Conservation (phyloP, 2,329 filamentous ascomycete species). For the Cytospora chrysosperma region DNA sequence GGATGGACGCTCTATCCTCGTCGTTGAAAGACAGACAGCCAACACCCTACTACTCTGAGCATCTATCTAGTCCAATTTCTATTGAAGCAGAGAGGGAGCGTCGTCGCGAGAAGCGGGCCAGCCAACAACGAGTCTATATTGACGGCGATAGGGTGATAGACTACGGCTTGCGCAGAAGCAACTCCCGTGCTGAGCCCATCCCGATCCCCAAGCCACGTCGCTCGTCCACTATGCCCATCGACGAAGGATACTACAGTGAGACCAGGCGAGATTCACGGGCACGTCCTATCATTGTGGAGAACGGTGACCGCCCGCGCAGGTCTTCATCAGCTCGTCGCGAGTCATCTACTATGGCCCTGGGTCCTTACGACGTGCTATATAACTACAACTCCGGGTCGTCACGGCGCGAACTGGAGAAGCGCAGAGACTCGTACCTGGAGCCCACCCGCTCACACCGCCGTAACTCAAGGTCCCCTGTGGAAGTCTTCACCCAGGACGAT, state of each 20-base stretch:
- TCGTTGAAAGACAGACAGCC: conserved; percentile 22
- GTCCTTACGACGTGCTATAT: conserved; percentile 21
- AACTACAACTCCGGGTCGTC: conserved; percentile 15
- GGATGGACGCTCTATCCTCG: conserved; percentile 13
- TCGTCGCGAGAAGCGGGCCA: conserved; percentile 18
- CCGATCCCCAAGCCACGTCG: conserved; percentile 22
- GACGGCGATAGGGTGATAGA: conserved; percentile 22
- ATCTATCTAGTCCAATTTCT: conserved; percentile 12
- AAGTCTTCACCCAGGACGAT: conserved; percentile 4
- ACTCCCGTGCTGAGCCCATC: conserved; percentile 17
- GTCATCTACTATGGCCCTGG: conserved; percentile 17
- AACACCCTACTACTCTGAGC: conserved; percentile 22
- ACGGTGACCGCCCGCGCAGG: conserved; percentile 15
- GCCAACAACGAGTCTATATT: conserved; percentile 21
- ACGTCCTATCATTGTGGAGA: conserved; percentile 9
- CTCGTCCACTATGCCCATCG: conserved; percentile 19
- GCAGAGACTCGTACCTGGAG: conserved; percentile 5
- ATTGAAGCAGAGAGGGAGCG: conserved; percentile 14
- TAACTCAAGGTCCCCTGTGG: conserved; percentile 17
- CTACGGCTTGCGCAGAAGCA: conserved; percentile 20
- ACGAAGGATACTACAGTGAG: conserved; percentile 20
- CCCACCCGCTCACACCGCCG: conserved; percentile 16
- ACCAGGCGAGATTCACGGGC: conserved; percentile 15
- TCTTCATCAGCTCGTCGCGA: conserved; percentile 18
- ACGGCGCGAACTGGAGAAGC: conserved; percentile 7